A percentile compares a stretch with the other conserved stretches of the same genome.
phyloP scores from a whole-genome alignment of 257 asterid species.

The Paulownia fortunei region DNA sequence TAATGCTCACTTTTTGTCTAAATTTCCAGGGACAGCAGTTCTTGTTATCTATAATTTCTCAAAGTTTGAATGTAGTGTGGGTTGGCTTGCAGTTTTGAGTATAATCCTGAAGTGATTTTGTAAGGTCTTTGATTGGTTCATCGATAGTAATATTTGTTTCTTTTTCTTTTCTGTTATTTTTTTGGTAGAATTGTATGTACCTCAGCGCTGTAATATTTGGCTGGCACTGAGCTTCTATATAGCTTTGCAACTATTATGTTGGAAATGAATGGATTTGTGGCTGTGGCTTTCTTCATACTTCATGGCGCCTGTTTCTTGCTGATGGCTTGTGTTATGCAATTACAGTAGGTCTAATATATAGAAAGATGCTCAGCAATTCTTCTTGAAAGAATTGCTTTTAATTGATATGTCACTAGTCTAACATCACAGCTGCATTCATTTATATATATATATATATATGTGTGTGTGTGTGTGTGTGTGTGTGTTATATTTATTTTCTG shows the following conservation, averaged over 20 bases:
- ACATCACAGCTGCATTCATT: too few relatives aligned
- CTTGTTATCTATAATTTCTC: neutral
- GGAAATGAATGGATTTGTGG: neutral
- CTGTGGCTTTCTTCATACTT: neutral
- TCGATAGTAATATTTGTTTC: constrained; percentile 5
- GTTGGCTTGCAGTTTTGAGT: constrained; percentile 34
- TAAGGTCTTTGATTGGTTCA: constrained; percentile 5
- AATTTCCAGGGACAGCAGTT: neutral
- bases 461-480: too few relatives aligned
- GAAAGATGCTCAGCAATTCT: too few relatives aligned
- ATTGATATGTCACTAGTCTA: too few relatives aligned
- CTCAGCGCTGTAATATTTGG: constrained; percentile 33
- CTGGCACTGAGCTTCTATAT: constrained; percentile 16
- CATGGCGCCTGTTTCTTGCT: too few relatives aligned
- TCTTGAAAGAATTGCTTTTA: too few relatives aligned
- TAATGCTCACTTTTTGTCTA: neutral
- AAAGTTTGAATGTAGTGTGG: constrained; percentile 28
- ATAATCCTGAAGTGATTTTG: constrained; percentile 3
- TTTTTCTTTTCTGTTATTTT: neutral
- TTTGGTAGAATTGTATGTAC: constrained; percentile 6
- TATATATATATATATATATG: too few relatives aligned
- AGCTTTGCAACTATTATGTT: neutral
- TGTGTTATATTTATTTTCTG: too few relatives aligned
- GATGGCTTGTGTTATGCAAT: neutral
- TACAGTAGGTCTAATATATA: too few relatives aligned